A percentile compares a stretch with the other conserved stretches of the same genome.
Evolutionary conservation across 805 yeast genomes (phyloP).

Genomic region (Candida takata): DNA sequence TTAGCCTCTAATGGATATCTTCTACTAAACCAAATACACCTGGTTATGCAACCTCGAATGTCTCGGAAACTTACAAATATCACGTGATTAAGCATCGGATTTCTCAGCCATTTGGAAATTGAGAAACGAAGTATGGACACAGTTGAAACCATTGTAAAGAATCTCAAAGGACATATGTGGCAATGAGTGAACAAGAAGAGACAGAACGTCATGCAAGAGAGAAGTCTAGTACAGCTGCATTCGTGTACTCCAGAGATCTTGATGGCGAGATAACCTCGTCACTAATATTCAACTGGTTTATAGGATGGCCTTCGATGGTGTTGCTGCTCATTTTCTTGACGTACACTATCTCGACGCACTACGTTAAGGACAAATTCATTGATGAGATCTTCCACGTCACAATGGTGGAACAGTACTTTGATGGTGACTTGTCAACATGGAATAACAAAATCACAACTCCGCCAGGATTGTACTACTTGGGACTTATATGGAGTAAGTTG

Average conservation of each 20-base stretch:
- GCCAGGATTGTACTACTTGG: conserved; percentile 73
- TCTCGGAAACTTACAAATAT: too few species aligned
- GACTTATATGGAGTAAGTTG: conserved; percentile 29
- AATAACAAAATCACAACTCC: conserved; percentile 93
- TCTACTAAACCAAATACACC: too few species aligned
- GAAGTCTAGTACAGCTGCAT: conserved; percentile 2
- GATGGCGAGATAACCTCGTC: conserved; percentile 22
- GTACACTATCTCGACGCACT: conserved; percentile 21
- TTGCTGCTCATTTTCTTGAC: conserved; percentile 24
- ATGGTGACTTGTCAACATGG: conserved; percentile 61
- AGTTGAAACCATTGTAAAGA: not conserved
- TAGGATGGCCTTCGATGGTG: conserved; percentile 25
- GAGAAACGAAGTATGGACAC: too few species aligned
- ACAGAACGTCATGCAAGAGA: not conserved
- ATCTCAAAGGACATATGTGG: not conserved
- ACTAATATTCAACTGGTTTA: conserved; percentile 26
- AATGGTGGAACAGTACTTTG: conserved; percentile 65
- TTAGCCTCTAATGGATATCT: too few species aligned
- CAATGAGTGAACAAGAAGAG: not conserved
- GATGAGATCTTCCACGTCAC: conserved; percentile 86
- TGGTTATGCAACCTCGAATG: too few species aligned
- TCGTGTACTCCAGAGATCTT: conserved; percentile 14
- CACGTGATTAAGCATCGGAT: too few species aligned
- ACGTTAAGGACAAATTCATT: conserved; percentile 29
- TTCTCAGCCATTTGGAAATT: too few species aligned